phyloP scores from a whole-genome alignment of 2,329 filamentous ascomycete species.

The Pseudogymnoascus sp. region DNA sequence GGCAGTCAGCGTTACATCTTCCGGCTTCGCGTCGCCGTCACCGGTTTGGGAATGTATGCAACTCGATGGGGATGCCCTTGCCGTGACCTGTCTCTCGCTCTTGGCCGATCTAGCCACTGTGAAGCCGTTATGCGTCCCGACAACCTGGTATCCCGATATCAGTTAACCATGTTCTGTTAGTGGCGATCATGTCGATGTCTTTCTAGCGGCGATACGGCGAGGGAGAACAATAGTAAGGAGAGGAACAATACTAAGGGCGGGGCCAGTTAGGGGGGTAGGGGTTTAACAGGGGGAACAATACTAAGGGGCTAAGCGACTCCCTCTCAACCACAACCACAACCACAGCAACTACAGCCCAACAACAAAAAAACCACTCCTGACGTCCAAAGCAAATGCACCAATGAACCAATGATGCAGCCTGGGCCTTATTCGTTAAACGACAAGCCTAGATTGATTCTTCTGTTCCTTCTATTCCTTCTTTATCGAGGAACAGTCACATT shows the following conservation, averaged over 20 bases:
- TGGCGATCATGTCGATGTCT: background rate
- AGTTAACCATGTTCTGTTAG: background rate
- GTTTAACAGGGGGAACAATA: background rate
- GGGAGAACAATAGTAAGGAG: background rate
- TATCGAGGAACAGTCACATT: conserved; percentile 2
- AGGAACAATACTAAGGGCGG: background rate
- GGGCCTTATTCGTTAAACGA: background rate
- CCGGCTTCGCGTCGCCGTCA: background rate
- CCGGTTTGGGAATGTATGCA: background rate
- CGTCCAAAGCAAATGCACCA: background rate
- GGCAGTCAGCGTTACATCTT: background rate
- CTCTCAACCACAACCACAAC: conserved; percentile 1
- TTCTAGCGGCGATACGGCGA: background rate
- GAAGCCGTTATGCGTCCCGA: background rate
- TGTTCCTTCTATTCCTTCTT: background rate
- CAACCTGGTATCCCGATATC: background rate
- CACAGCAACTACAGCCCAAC: background rate
- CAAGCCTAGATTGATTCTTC: background rate
- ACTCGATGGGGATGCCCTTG: background rate
- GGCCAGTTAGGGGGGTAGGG: background rate
- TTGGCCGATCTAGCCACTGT: background rate
- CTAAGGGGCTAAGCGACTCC: conserved; percentile 2
- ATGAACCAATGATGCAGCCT: background rate
- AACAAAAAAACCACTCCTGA: background rate
- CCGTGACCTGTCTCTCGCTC: background rate